Base-by-base conservation (phyloP, 2,329 filamentous ascomycete genomes). In the Xylariaceae sp. region DNA sequence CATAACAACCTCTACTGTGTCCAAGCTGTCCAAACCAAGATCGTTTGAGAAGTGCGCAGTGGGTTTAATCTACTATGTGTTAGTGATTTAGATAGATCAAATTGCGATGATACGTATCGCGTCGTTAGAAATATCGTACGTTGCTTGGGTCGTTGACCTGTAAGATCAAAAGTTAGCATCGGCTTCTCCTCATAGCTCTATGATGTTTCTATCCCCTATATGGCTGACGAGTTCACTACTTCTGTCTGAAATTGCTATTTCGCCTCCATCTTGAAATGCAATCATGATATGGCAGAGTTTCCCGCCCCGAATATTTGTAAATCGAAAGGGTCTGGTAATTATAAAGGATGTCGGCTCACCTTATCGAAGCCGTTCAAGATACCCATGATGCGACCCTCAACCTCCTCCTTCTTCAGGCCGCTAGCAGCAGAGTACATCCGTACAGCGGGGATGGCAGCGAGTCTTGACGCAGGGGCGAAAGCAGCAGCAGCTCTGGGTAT, bases 1-100 rank as follows among this genome's bases (percentile, higher is more conserved):
- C 95, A 99, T 99, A 71, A 99, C 95, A 67, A 99, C 95, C 84
- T 99, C 95, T 64, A 99, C 95, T 64, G 95, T 97, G 78, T 99
- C 95, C 77, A 99, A 86, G 80, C 90, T 96, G 82, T 99, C 95
- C 71, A 99, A 83, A 66, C 93, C 95, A 64, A 99, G 90, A 79
- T 99, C 94, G 77, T 97, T 98, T 74, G 92, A 85, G 80, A 99
- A 99, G 85, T 98, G 93, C 58, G 94, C 89, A 51, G 81, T 83
- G 63, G 86, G 79, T 72, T 87, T 91, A 75, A 99, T 91, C 94
- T 98, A 47, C 69, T 69, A 36, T 63, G 36, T 54, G 54, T 67
- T 33, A 67, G 57, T 55, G 62, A 61, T 5, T 28, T 12, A 26
- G 16, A 21, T 14, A 5, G 48, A 36, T 19, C 12, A 16, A 29